Conservation (phyloP, 805 yeast genomes). For the Wickerhamomyces subpelliculosus region DNA sequence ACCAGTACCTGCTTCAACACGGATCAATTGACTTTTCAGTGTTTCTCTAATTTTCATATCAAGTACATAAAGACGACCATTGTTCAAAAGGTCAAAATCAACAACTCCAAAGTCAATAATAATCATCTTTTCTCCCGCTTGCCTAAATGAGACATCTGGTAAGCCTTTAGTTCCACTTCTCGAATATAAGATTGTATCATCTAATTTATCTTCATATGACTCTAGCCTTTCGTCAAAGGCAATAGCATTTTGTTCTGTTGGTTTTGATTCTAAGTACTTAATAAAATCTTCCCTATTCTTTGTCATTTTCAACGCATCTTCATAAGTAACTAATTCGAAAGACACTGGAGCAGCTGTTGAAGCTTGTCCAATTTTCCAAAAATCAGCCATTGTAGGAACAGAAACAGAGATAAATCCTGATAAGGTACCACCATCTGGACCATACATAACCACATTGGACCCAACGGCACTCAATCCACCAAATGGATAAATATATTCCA, state of each 20-base stretch:
- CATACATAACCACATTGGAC: constrained; percentile 18
- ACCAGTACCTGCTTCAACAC: constrained; percentile 20
- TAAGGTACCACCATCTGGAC: constrained; percentile 25
- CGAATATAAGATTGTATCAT: constrained; percentile 11
- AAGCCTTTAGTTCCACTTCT: constrained; percentile 5
- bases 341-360: constrained; percentile 20
- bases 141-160: constrained; percentile 21
- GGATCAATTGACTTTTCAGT: constrained; percentile 5
- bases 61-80: constrained; percentile 26
- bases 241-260: constrained; percentile 3
- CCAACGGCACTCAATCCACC: constrained; percentile 24
- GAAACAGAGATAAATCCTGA: constrained; percentile 23
- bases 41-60: constrained; percentile 3
- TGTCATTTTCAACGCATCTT: constrained; percentile 18
- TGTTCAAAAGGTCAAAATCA: constrained; percentile 23
- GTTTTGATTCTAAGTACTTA: constrained; percentile 8
- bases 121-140: constrained; percentile 27
- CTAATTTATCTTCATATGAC: constrained; percentile 2
- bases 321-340: constrained; percentile 16
- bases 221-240: constrained; percentile 5
- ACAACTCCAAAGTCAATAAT: constrained; percentile 25
- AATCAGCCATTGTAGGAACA: constrained; percentile 21
- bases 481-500: constrained; percentile 23
- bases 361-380: constrained; percentile 29
- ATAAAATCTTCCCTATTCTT: constrained; percentile 14